Evolutionary conservation across 106 monocot species (phyloP), one percentile per base, ranked within the genome.

Genomic region (Dendrobium nobile): DNA sequence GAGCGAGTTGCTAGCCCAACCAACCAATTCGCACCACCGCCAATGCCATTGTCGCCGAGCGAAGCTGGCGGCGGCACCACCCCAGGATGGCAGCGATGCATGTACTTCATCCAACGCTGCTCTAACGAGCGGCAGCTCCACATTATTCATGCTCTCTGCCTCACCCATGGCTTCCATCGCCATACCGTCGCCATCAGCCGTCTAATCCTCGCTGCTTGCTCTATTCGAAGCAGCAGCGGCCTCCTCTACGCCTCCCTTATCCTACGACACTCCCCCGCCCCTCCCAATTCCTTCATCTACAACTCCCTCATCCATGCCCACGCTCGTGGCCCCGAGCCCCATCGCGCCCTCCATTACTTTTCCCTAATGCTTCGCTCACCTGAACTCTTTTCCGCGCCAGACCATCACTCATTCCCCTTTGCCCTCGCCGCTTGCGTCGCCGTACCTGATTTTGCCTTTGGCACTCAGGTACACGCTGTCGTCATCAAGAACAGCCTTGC

Each of bases 391-490:
- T 1, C 85, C 77, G 58, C 81, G 26, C 78, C 56, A 58, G 82
- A 93, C 80, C 93, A 90, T 82, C 85, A 80, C 82, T 75, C 90
- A 77, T 90, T 87, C 84, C 88, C 93, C 33, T 87, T 88, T 76
- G 86, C 81, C 72, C 82, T 93, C 72, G 31, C 83, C 55, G 84
- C 88, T 33, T 88, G 85, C 80, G 37, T 78, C 42, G 7, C 78
- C 59, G 10, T 61, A 19, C 67, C 59, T 24, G 84, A 73, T 54
- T 41, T 82, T 79, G 55, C 74, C 27, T 20, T 54, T 67, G 90
- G 90, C 20, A 18, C 45, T 44, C 93, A 93, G 59, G n/a, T 90
- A 83, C 93, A 90, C 84, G 81, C 83, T 41, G 37, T 85, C 0
- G 43, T 87, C 45, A 26, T 82, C 43, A 88, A 80, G 81, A 86